A percentile compares a stretch with the other conserved stretches of the same genome.
Conservation (phyloP, 805 yeast species). For the Candida ovalis region DNA sequence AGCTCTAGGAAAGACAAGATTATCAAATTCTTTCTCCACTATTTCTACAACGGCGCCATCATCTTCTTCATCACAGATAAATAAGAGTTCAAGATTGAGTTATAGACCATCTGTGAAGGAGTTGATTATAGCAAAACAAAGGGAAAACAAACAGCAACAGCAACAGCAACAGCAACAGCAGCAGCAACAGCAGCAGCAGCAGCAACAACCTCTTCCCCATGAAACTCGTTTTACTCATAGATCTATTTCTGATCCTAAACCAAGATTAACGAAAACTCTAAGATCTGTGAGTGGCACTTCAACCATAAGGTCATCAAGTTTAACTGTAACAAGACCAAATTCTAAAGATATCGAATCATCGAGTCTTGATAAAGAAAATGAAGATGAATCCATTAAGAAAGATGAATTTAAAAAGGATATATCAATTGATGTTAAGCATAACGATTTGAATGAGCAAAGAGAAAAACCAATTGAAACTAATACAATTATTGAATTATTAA, state of each 20-base stretch:
- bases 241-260: slow-evolving; percentile 8
- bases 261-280: slow-evolving; percentile 4
- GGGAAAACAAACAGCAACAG: slow-evolving; percentile 38
- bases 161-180: slow-evolving; percentile 2
- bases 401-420: neutral
- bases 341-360: neutral
- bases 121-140: neutral
- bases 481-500: slow-evolving; percentile 20
- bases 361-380: neutral
- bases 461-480: slow-evolving; percentile 20
- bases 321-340: slow-evolving; percentile 8
- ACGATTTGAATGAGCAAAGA: slow-evolving; percentile 5
- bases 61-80: slow-evolving; percentile 1
- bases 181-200: slow-evolving; percentile 16
- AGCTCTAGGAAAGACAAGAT: slow-evolving; percentile 60
- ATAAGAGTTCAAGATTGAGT: slow-evolving; percentile 4
- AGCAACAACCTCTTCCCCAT: neutral
- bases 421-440: neutral
- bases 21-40: slow-evolving; percentile 33
- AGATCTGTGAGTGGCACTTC: slow-evolving; percentile 4
- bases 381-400: neutral
- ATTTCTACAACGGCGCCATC: neutral
- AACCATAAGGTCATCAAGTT: slow-evolving; percentile 6
- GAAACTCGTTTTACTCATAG: slow-evolving; percentile 3
- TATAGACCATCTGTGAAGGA: slow-evolving; percentile 42